Evolutionary conservation across 768 basidiomycete genomes (phyloP), one percentile per base, ranked within the genome.

Genomic region (Lentinula lateritia): DNA sequence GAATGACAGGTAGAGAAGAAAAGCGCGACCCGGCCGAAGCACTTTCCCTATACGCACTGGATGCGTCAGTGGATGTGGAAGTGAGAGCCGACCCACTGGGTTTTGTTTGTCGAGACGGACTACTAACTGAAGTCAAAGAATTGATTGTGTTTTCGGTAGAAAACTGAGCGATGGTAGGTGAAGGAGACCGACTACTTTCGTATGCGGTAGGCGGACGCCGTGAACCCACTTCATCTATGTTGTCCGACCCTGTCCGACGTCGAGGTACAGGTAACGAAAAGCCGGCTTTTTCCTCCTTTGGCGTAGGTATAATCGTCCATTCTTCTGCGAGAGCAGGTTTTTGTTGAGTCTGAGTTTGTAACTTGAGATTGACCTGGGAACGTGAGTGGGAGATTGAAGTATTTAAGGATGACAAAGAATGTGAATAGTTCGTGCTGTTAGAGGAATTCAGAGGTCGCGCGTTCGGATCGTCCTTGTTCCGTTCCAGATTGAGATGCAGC

Each of bases 121-220:
- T 12, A 16, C 42, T 48, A 6, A 43, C 61, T 6, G 50, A 54
- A 42, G 68, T 61, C 61, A 83, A 83, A n/a, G 75, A 68, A 66
- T 83, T 84, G 62, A 83, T 78, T 28, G 74, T 70, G 8, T 74
- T 76, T 1, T 70, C 68, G 0, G 78, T 81, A 6, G 80, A 81
- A 62, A 86, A 85, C 16, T 76, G 70, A 5, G 85, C 83, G 8
- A 82, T 82, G 43, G 72, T 75, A 16, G 80, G 82, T 1, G 82
- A 80, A 48, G 70, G 66, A 36, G 61, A 18, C 10, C 45, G 63
- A 23, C 10, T 13, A 43, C 38, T 46, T 20, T 63, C 57, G 12
- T 57, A 32, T 28, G 39, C 23, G 5, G 46, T 35, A 28, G 55
- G 43, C n/a, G 43, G 42, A 58, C 45, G 54, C 15, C 34, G 45